Evolutionary conservation across 2,329 filamentous ascomycete species (phyloP).

Genomic region (Huntiella omanensis): DNA sequence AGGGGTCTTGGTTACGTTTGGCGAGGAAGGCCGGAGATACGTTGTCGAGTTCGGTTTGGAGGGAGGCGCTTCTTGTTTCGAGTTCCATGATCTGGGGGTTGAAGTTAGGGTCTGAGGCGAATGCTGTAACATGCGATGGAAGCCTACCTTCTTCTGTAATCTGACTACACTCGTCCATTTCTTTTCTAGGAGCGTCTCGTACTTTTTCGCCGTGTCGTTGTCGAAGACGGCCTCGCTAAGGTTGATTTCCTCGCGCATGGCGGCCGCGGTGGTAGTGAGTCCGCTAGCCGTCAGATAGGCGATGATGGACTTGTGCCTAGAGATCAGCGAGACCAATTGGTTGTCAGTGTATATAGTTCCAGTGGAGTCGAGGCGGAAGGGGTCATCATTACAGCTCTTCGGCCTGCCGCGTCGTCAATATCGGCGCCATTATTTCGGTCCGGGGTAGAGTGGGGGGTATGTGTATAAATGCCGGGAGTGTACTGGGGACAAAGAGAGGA

Average conservation of each 20-base stretch:
- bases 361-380: constrained; percentile 10
- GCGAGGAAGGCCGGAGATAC: constrained; percentile 61
- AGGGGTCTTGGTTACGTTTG: constrained; percentile 64
- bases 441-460: no score
- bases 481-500: no score
- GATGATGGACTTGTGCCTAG: constrained; percentile 81
- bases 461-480: no score
- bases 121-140: not conserved
- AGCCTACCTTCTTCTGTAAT: constrained; percentile 73
- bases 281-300: constrained; percentile 66
- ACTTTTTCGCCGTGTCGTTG: constrained; percentile 71
- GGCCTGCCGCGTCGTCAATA: constrained; percentile 62
- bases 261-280: constrained; percentile 47
- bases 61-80: constrained; percentile 49
- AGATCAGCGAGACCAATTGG: not conserved
- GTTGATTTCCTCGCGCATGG: constrained; percentile 58
- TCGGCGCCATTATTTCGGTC: constrained; percentile 40
- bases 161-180: constrained; percentile 96
- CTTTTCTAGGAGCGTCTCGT: constrained; percentile 85
- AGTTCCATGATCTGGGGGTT: constrained; percentile 71
- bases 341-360: no score
- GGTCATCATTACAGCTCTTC: constrained; percentile 53
- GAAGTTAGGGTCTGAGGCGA: constrained; percentile 11
- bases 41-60: constrained; percentile 72
- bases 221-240: constrained; percentile 56